A percentile compares a stretch with the other conserved stretches of the same genome.
Conservation (phyloP, 2,329 filamentous ascomycete species). For the Phaeosphaeria sp. region DNA sequence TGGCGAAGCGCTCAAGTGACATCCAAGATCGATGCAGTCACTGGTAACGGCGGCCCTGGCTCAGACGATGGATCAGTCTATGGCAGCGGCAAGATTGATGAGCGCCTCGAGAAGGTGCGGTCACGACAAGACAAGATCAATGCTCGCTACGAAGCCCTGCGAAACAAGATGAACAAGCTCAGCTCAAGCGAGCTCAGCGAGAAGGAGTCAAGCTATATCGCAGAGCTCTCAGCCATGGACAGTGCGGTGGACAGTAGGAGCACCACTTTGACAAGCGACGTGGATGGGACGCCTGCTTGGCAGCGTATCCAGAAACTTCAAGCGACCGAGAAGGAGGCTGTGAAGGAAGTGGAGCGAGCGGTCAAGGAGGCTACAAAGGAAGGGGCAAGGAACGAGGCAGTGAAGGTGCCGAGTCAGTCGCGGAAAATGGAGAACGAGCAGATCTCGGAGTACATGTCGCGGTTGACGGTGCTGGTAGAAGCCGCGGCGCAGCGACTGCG, state of each 20-base stretch:
- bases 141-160: slow-evolving; percentile 66
- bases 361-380: slow-evolving; percentile 20
- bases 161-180: slow-evolving; percentile 56
- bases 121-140: slow-evolving; percentile 64
- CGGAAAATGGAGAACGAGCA: slow-evolving; percentile 44
- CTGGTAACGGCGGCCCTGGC: slow-evolving; percentile 60
- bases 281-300: slow-evolving; percentile 50
- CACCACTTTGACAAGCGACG: slow-evolving; percentile 40
- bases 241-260: slow-evolving; percentile 44
- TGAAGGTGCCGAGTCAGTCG: slow-evolving; percentile 43
- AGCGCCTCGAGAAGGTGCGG: slow-evolving; percentile 63
- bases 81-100: slow-evolving; percentile 65
- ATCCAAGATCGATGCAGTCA: slow-evolving; percentile 70
- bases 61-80: slow-evolving; percentile 54
- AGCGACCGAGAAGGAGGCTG: slow-evolving; percentile 61
- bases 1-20: slow-evolving; percentile 70
- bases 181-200: slow-evolving; percentile 65
- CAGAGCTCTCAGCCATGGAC: slow-evolving; percentile 59
- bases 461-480: slow-evolving; percentile 43
- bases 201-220: slow-evolving; percentile 66
- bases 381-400: slow-evolving; percentile 10
- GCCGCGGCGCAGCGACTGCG: slow-evolving; percentile 38
- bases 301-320: slow-evolving; percentile 66
- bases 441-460: slow-evolving; percentile 41
- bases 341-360: slow-evolving; percentile 32